These are phyloP conservation scores for Podospora anserina DNA, from an alignment of 495 filamentous ascomycete species.

Conservation along the genomic window DNA sequence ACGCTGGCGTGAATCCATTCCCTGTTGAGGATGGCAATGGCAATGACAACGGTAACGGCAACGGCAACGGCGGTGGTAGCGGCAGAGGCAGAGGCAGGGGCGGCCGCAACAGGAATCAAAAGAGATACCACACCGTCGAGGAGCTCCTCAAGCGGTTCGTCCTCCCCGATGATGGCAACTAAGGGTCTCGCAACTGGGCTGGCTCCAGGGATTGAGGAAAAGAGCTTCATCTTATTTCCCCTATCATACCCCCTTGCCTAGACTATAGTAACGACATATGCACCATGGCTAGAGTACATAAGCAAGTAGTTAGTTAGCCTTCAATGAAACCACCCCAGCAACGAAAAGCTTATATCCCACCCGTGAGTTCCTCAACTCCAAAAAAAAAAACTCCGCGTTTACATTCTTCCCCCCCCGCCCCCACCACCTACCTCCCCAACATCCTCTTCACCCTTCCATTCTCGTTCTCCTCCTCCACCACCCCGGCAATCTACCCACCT, in stretches of 20 bases:
- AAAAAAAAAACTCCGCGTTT: too few species aligned
- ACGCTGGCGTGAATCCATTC: not conserved
- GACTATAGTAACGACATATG: too few species aligned
- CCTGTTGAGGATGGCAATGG: not conserved
- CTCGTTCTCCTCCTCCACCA: too few species aligned
- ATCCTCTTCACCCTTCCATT: too few species aligned
- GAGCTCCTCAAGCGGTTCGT: constrained; percentile 3
- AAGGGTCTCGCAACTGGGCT: not conserved
- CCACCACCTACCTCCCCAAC: too few species aligned
- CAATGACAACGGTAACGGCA: not conserved
- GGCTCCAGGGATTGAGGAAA: not conserved
- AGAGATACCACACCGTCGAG: not conserved
- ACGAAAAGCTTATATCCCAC: too few species aligned
- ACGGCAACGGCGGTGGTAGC: not conserved
- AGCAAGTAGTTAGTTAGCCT: too few species aligned
- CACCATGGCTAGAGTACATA: not conserved
- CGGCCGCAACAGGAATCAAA: not conserved
- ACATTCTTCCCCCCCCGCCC: too few species aligned
- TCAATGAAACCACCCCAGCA: too few species aligned
- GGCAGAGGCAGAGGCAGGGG: not conserved
- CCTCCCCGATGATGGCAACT: not conserved
- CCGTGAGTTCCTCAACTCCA: too few species aligned
- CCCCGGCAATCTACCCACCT: too few species aligned
- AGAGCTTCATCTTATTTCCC: not conserved
- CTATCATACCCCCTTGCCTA: not conserved